Conservation (phyloP, 108 stramenopile genomes). For the Pseudonitzschia multiseries region DNA sequence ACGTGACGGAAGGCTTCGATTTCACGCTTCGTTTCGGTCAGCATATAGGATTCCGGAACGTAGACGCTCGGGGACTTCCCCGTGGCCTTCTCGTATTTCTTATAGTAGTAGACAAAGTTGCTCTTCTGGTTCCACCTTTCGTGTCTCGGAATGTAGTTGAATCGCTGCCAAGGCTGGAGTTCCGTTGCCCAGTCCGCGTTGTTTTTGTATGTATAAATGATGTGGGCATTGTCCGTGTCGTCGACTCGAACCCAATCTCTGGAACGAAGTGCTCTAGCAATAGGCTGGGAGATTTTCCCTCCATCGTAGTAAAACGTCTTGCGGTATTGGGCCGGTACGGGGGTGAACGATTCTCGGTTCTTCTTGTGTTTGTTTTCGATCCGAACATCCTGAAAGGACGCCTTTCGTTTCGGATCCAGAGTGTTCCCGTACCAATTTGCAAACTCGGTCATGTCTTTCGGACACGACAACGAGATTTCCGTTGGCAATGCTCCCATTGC, state of each 20-base stretch:
- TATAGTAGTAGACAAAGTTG: conserved; percentile 13
- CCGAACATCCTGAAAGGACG: background rate
- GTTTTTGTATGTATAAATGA: conserved; percentile 18
- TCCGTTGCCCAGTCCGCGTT: conserved; percentile 7
- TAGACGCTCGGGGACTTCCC: background rate
- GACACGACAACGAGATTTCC: background rate
- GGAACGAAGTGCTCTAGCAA: conserved; percentile 16
- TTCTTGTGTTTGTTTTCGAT: background rate
- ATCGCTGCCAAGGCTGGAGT: conserved; percentile 25
- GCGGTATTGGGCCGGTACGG: background rate
- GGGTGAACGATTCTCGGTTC: background rate
- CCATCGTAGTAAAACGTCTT: conserved; percentile 21
- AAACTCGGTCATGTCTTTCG: background rate
- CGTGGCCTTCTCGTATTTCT: conserved; percentile 14
- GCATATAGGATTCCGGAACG: conserved; percentile 29
- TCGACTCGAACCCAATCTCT: conserved; percentile 7
- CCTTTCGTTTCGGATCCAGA: background rate
- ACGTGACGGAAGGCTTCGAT: conserved; percentile 1
- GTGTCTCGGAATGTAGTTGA: conserved; percentile 12
- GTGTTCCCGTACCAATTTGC: conserved; percentile 9
- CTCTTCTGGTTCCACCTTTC: conserved; percentile 14
- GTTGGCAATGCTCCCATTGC: background rate
- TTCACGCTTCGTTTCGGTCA: conserved; percentile 10
- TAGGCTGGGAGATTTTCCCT: conserved; percentile 15
- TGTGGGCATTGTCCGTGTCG: conserved; percentile 18